These are phyloP conservation scores for Colletotrichum spaethianum DNA, from an alignment of 2,329 filamentous ascomycete species.

Conservation along the genomic window DNA sequence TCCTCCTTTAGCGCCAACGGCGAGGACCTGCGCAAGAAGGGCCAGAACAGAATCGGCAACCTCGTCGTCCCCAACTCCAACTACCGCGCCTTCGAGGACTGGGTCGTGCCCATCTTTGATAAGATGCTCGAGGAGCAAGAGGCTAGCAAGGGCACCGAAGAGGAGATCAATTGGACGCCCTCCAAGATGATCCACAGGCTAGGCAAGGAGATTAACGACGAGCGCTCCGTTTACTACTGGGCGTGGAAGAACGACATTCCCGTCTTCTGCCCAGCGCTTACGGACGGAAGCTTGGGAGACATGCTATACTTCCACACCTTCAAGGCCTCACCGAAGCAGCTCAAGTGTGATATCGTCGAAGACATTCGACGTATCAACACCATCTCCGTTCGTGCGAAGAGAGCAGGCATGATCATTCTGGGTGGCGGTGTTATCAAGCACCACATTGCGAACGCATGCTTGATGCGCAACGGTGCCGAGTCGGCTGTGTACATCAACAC, in stretches of 20 bases:
- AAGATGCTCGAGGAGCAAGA: slow-evolving; percentile 95
- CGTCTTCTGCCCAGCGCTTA: slow-evolving; percentile 95
- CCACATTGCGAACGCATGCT: slow-evolving; percentile 96
- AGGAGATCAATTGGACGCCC: slow-evolving; percentile 90
- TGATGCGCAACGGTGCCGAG: slow-evolving; percentile 98
- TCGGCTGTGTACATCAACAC: slow-evolving; percentile 99
- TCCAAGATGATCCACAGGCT: slow-evolving; percentile 92
- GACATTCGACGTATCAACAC: slow-evolving; percentile 96
- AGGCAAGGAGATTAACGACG: slow-evolving; percentile 94
- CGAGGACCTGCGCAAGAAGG: slow-evolving; percentile 83
- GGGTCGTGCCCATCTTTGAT: slow-evolving; percentile 96
- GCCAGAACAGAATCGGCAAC: slow-evolving; percentile 96
- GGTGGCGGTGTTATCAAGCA: slow-evolving; percentile 98
- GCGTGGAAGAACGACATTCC: slow-evolving; percentile 97
- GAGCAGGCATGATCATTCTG: slow-evolving; percentile 94
- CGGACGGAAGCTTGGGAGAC: slow-evolving; percentile 94
- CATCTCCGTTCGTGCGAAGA: slow-evolving; percentile 87
- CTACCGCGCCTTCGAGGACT: slow-evolving; percentile 98
- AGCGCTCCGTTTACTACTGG: slow-evolving; percentile 96
- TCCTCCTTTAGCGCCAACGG: slow-evolving; percentile 86
- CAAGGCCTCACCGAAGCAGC: slow-evolving; percentile 84
- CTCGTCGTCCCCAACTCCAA: slow-evolving; percentile 96
- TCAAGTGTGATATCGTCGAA: slow-evolving; percentile 92
- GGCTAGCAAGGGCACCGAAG: slow-evolving; percentile 74
- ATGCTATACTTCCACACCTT: slow-evolving; percentile 99